Evolutionary conservation across 257 asterid species (phyloP), one percentile per base, ranked within the genome.

Genomic region (Solanum ahanhuiri): DNA sequence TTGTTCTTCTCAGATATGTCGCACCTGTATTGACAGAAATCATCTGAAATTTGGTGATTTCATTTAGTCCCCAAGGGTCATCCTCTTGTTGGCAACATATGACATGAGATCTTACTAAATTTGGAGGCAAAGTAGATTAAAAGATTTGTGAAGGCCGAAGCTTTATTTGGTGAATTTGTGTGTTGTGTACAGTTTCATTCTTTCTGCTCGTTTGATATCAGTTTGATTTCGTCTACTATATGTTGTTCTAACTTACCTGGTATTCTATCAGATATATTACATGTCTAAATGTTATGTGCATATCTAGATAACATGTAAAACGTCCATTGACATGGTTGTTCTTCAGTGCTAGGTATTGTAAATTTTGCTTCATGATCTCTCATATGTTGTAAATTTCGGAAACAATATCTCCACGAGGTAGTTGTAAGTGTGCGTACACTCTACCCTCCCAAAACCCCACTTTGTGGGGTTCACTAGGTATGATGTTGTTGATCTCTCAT

Each of bases 21-120:
- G 30, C 17, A 37, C 58, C 6, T 37, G 57, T 72, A 34, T 72
- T 70, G 23, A 18, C 77, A 7, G 41, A 31, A 15, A 70, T 70
- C 43, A 31, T 31, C 86, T 88, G 86, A 82, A 77, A 64, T 83
- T 45, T 73, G 88, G 88, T 86, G 84, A 41, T 60, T 41, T 71
- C 10, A 15, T 84, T 25, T 30, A 69, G 76, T 30, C n/a, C 23
- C 18, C 12, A 33, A 70, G 23, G 66, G 82, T 70, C 18, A 18
- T 25, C 64, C 77, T 84, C 86, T 64, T 23, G 15, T 43, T 70
- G 63, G 64, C 64, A 43, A 43, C 37, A 0, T 25, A 25, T 43
- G 30, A 77, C 57, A 77, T 77, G 39, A 28, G 25, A 43, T 43
- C 15, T 43, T 77, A 43, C 33, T 43, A 25, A 77, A 77, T 28